Conservation (phyloP, 768 basidiomycete genomes). For the Russula lepida region DNA sequence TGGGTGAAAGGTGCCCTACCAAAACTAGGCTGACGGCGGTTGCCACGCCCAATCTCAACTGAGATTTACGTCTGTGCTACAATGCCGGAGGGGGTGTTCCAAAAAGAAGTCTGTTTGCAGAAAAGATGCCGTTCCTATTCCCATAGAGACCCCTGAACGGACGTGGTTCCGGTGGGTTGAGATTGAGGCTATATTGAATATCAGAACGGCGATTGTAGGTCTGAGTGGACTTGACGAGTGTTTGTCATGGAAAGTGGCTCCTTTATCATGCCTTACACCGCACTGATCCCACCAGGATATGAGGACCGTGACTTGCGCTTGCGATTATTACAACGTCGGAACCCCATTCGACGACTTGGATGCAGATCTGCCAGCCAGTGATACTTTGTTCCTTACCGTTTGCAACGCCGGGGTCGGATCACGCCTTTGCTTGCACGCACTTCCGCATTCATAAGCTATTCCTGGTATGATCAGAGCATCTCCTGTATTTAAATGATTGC, state of each 20-base stretch:
- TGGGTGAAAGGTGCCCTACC: constrained; percentile 1
- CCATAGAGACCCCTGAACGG: no score
- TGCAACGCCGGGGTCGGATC: not conserved
- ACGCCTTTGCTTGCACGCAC: not conserved
- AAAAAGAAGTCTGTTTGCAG: no score
- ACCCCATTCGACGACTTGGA: constrained; percentile 41
- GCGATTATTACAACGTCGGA: constrained; percentile 23
- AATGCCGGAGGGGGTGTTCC: not conserved
- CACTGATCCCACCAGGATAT: no score
- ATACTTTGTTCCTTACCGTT: not conserved
- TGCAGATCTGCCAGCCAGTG: constrained; percentile 31
- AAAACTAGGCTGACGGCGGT: not conserved
- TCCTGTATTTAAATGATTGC: constrained; percentile 5
- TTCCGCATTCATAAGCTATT: constrained; percentile 7
- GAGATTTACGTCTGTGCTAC: not conserved
- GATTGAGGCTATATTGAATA: no score
- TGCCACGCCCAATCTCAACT: not conserved
- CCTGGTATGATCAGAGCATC: constrained; percentile 8
- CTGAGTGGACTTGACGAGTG: no score
- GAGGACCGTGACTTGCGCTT: no score
- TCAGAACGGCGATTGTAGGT: no score
- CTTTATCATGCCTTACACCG: no score
- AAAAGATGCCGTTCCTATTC: no score
- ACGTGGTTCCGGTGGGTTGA: no score
- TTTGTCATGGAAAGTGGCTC: no score